Base-by-base conservation (phyloP, 768 basidiomycete species). In the Agaricus subrufescens region DNA sequence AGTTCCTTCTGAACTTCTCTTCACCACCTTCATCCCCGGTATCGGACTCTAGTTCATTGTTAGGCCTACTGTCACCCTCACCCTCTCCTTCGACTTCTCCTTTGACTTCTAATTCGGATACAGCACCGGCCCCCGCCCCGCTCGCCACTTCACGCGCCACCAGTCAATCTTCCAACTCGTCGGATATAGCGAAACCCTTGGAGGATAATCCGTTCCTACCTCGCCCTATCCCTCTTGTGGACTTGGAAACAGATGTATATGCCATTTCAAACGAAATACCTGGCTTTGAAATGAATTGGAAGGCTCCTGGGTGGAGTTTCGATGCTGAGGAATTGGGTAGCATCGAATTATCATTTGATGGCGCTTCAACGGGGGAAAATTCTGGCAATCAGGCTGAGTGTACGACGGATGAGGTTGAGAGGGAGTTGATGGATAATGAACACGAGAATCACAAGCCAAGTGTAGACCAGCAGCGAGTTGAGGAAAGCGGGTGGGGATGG, bases 1-100 rank as follows among this genome's bases (percentile, higher is more conserved):
- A 42, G 26, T 56, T 56, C 39, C 54, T 40, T 30, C 54, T 56
- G 19, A 48, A 56, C 30, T 56, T 49, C 39, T 49, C 54, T 11
- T 56, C 54, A 5, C 49, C 54, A 14, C 34, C 54, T 19, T 53
- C 52, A 4, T 53, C 52, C 2, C 37, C 52, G 44, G 9, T 40
- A 19, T 55, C 47, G 46, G 47, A 30, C 25, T 49, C 46, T 30
- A 49, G 47, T 14, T 15, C 23, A 25, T 30, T 30, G 19, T 37
- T 31, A 19, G 47, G 31, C 6, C 31, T 42, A 48, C 31, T 42
- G 23, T 56, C 54, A 9, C 47, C 47, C 27, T 46, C 53, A 29
- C 53, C 53, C 3, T 43, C 49, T 19, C 19, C 19, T 19, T 19
- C 19, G 19, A 19, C 19, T 19, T 19, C 19, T 19, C 19, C 19